A percentile compares a stretch with the other conserved stretches of the same genome.
These are phyloP conservation scores for Chaetomium olivaceum DNA, from an alignment of 2,329 filamentous ascomycete species.

Conservation along the genomic window DNA sequence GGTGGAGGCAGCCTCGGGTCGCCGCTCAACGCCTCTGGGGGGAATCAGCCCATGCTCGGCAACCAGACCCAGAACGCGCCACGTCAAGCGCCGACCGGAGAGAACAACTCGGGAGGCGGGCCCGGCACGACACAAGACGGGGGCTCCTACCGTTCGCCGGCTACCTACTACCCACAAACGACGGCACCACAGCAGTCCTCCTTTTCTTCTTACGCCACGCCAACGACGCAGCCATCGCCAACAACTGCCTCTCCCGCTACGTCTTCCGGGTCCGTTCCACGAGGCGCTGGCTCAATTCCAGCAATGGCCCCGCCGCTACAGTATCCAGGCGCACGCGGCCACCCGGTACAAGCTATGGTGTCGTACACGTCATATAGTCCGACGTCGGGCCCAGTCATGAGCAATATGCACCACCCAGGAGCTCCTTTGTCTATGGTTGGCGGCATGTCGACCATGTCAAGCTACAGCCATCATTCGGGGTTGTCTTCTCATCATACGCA, in stretches of 20 bases:
- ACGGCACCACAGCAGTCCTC: conserved; percentile 42
- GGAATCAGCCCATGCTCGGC: conserved; percentile 23
- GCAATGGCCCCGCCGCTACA: conserved; percentile 34
- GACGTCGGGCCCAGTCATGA: conserved; percentile 40
- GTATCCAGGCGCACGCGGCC: conserved; percentile 40
- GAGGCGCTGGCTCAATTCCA: conserved; percentile 31
- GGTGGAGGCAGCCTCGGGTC: conserved; percentile 37
- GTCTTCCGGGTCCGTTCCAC: conserved; percentile 13
- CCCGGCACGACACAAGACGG: conserved; percentile 16
- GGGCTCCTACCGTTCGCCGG: conserved; percentile 17
- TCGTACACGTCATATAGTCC: conserved; percentile 38
- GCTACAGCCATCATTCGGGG: conserved; percentile 19
- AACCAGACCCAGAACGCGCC: conserved; percentile 15
- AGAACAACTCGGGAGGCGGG: conserved; percentile 31
- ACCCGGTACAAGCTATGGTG: conserved; percentile 16
- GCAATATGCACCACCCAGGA: conserved; percentile 34
- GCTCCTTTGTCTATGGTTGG: conserved; percentile 63
- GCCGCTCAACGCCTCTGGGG: conserved; percentile 26
- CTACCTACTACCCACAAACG: conserved; percentile 38
- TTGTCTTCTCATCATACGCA: conserved; percentile 37
- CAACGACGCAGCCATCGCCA: conserved; percentile 22
- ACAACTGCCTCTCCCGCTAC: conserved; percentile 19
- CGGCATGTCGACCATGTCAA: conserved; percentile 30
- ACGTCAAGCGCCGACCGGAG: conserved; percentile 22
- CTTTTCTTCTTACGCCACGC: conserved; percentile 23